phyloP scores from a whole-genome alignment of 2,329 filamentous ascomycete species.

The Incumbomyces delicatus region DNA sequence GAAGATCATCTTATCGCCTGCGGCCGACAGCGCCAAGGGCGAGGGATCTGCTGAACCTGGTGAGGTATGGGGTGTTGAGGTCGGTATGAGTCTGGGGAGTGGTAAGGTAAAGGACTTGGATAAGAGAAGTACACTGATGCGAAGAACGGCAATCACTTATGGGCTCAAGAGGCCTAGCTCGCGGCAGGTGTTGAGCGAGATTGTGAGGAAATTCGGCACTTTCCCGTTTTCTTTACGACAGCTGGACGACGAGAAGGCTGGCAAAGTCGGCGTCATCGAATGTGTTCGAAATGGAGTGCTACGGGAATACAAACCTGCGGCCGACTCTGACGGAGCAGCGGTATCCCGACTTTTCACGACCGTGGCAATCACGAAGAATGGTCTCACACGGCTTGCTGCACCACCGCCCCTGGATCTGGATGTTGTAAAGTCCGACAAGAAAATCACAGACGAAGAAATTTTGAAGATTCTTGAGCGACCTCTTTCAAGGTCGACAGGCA shows the following conservation, averaged over 20 bases:
- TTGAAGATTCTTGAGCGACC: slow-evolving; percentile 90
- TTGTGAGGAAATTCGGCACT: slow-evolving; percentile 91
- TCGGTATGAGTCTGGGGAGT: slow-evolving; percentile 78
- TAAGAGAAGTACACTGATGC: slow-evolving; percentile 82
- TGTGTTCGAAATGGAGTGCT: slow-evolving; percentile 89
- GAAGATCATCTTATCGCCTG: slow-evolving; percentile 83
- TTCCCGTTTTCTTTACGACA: slow-evolving; percentile 98
- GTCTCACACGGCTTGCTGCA: slow-evolving; percentile 72
- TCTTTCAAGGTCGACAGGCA: slow-evolving; percentile 49
- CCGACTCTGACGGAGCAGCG: slow-evolving; percentile 77
- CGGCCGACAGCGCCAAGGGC: slow-evolving; percentile 77
- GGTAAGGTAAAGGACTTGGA: slow-evolving; percentile 92
- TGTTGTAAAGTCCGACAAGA: slow-evolving; percentile 91
- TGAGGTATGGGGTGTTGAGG: slow-evolving; percentile 96
- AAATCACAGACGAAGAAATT: slow-evolving; percentile 92
- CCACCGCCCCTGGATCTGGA: slow-evolving; percentile 66
- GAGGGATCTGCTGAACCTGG: slow-evolving; percentile 80
- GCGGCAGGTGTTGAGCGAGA: slow-evolving; percentile 82
- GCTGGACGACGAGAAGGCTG: slow-evolving; percentile 89
- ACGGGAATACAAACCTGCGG: slow-evolving; percentile 90
- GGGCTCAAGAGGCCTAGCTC: slow-evolving; percentile 89
- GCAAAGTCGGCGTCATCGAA: slow-evolving; percentile 92
- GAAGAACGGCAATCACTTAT: slow-evolving; percentile 85
- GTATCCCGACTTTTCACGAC: slow-evolving; percentile 86
- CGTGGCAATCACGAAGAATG: slow-evolving; percentile 94